Evolutionary conservation across 1,139 yeast genomes (phyloP).

Genomic region (Taphrina betulina): DNA sequence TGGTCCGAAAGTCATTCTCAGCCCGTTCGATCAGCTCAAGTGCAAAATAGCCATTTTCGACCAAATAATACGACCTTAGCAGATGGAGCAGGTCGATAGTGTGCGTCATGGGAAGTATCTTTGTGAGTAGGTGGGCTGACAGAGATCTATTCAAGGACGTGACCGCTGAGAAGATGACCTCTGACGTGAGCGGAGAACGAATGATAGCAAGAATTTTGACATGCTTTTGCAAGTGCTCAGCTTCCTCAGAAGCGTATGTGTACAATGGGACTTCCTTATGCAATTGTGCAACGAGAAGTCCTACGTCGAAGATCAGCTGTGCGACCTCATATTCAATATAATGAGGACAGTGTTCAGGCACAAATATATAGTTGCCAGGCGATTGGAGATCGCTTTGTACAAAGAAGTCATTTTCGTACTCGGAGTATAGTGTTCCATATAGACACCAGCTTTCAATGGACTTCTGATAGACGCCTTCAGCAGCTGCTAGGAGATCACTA

Average conservation of each 20-base stretch:
- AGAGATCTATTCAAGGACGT: too few relatives aligned
- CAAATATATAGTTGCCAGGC: not conserved
- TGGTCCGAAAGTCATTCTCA: slow-evolving; percentile 4
- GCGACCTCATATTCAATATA: not conserved
- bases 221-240: too few relatives aligned
- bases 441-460: slow-evolving; percentile 3
- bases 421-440: slow-evolving; percentile 1
- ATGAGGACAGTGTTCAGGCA: not conserved
- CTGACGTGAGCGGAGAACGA: too few relatives aligned
- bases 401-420: slow-evolving; percentile 2
- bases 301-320: slow-evolving; percentile 1
- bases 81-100: not conserved
- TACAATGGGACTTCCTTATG: too few relatives aligned
- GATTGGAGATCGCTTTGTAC: not conserved
- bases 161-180: too few relatives aligned
- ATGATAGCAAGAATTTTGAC: too few relatives aligned
- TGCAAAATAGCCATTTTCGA: slow-evolving; percentile 4
- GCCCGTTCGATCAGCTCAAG: not conserved
- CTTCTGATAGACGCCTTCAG: not conserved
- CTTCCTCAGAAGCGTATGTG: too few relatives aligned
- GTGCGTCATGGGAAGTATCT: not conserved
- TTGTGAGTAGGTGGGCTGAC: not conserved
- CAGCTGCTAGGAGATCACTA: not conserved
- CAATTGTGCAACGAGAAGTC: too few relatives aligned
- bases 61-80: not conserved